Conservation (phyloP, 2,329 filamentous ascomycete species). For the Cladosporium halotolerans region DNA sequence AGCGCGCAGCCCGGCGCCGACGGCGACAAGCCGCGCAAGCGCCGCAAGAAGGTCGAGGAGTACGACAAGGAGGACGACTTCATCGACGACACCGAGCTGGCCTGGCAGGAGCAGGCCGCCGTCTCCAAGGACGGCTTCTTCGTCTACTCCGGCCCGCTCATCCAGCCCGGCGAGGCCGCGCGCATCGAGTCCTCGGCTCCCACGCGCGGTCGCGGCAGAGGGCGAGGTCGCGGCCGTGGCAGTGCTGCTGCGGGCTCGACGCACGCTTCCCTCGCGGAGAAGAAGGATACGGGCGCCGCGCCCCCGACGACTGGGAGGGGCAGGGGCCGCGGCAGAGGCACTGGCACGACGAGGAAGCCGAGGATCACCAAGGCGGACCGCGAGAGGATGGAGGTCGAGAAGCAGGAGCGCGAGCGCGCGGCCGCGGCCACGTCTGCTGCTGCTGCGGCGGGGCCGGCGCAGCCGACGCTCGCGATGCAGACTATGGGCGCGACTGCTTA, state of each 20-base stretch:
- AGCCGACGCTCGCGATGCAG: constrained; percentile 7
- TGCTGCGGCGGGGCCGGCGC: not conserved
- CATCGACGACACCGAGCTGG: constrained; percentile 83
- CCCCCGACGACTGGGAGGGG: constrained; percentile 37
- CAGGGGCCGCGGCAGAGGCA: constrained; percentile 62
- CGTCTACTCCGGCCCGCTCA: constrained; percentile 87
- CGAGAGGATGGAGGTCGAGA: constrained; percentile 73
- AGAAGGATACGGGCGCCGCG: constrained; percentile 17
- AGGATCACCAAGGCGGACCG: constrained; percentile 82
- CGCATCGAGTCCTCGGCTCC: constrained; percentile 24
- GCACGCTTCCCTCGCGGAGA: constrained; percentile 25
- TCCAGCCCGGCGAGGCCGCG: constrained; percentile 72
- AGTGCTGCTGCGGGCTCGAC: constrained; percentile 32
- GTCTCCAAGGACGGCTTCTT: constrained; percentile 96
- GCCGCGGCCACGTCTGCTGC: constrained; percentile 20
- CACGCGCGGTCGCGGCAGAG: constrained; percentile 39
- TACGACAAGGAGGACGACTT: constrained; percentile 64
- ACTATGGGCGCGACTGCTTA: constrained; percentile 7
- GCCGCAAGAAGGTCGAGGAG: constrained; percentile 64
- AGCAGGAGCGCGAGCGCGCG: constrained; percentile 62
- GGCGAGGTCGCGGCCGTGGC: constrained; percentile 50
- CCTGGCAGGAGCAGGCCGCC: constrained; percentile 93
- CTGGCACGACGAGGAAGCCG: constrained; percentile 69
- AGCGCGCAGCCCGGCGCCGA: constrained; percentile 50
- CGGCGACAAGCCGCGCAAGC: constrained; percentile 72